These are phyloP conservation scores for Paracoccidioides lutzii DNA, from an alignment of 2,329 filamentous ascomycete species.

Conservation along the genomic window DNA sequence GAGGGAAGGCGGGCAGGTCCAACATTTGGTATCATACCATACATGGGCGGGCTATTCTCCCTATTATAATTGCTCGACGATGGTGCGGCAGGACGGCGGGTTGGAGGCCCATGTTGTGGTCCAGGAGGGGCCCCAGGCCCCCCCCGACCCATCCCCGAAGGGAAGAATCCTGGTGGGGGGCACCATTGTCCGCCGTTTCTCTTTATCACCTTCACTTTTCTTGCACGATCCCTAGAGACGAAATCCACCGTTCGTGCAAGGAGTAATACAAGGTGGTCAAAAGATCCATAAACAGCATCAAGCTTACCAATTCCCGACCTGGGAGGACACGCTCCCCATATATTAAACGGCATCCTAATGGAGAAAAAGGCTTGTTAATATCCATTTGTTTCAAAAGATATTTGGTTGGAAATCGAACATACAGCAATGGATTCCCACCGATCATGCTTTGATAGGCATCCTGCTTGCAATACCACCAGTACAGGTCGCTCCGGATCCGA, in stretches of 20 bases:
- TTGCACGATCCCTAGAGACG: slow-evolving; percentile 57
- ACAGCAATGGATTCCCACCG: slow-evolving; percentile 76
- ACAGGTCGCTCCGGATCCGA: slow-evolving; percentile 71
- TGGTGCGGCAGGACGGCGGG: slow-evolving; percentile 9
- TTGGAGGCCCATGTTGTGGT: slow-evolving; percentile 9
- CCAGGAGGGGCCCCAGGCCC: slow-evolving; percentile 9
- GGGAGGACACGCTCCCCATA: slow-evolving; percentile 80
- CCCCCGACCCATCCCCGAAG: slow-evolving; percentile 14
- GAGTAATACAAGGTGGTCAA: slow-evolving; percentile 74
- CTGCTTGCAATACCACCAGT: slow-evolving; percentile 95
- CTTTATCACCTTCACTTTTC: slow-evolving; percentile 60
- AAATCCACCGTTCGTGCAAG: slow-evolving; percentile 71
- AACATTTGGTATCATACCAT: slow-evolving; percentile 36
- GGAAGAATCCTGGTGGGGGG: slow-evolving; percentile 38
- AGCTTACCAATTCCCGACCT: slow-evolving; percentile 64
- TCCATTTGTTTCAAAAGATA: neutral
- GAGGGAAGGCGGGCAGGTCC: slow-evolving; percentile 33
- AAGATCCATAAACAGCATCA: slow-evolving; percentile 73
- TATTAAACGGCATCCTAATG: slow-evolving; percentile 59
- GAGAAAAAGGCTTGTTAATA: slow-evolving; percentile 15
- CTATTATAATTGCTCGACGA: slow-evolving; percentile 3
- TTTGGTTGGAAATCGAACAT: slow-evolving; percentile 30
- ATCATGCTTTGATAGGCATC: slow-evolving; percentile 84
- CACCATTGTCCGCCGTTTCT: slow-evolving; percentile 45
- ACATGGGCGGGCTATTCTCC: slow-evolving; percentile 28